These are phyloP conservation scores for Dioscorea dumetorum DNA, from an alignment of 106 monocot species.

Conservation along the genomic window DNA sequence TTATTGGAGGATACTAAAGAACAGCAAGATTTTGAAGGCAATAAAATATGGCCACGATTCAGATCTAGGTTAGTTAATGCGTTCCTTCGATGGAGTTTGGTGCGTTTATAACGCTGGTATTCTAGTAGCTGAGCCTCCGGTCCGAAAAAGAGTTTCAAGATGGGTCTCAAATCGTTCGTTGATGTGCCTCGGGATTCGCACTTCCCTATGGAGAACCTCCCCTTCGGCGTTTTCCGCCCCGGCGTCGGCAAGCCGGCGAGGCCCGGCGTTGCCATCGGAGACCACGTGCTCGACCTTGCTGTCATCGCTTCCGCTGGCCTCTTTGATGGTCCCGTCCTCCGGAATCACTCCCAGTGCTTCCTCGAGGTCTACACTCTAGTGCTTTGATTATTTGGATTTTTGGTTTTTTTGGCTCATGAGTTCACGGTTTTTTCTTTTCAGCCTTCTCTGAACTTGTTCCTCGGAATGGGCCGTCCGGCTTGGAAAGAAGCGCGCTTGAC, in stretches of 20 bases:
- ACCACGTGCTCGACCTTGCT: constrained; percentile 82
- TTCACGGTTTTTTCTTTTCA: constrained; percentile 7
- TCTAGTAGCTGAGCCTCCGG: no score
- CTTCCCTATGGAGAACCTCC: constrained; percentile 93
- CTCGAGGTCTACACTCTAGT: constrained; percentile 38
- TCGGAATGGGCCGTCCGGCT: constrained; percentile 80
- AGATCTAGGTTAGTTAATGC: no score
- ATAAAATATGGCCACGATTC: no score
- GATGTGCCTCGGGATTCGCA: constrained; percentile 66
- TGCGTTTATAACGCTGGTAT: no score
- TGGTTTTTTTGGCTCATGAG: no score
- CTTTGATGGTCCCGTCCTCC: constrained; percentile 76
- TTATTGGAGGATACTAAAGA: no score
- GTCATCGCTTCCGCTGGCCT: constrained; percentile 69
- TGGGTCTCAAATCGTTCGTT: constrained; percentile 71
- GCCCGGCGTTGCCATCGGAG: constrained; percentile 88
- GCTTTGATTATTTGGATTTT: no score
- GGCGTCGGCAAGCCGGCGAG: constrained; percentile 19
- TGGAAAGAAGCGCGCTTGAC: constrained; percentile 93
- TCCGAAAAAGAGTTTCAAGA: background rate
- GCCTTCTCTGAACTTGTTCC: constrained; percentile 78
- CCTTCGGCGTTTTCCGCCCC: constrained; percentile 87
- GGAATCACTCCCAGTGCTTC: constrained; percentile 56
- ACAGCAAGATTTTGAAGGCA: no score
- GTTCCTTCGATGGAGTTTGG: no score